Evolutionary conservation across 1,284 basidiomycete species (phyloP), one percentile per base, ranked within the genome.

Genomic region (Fomes fomentarius): DNA sequence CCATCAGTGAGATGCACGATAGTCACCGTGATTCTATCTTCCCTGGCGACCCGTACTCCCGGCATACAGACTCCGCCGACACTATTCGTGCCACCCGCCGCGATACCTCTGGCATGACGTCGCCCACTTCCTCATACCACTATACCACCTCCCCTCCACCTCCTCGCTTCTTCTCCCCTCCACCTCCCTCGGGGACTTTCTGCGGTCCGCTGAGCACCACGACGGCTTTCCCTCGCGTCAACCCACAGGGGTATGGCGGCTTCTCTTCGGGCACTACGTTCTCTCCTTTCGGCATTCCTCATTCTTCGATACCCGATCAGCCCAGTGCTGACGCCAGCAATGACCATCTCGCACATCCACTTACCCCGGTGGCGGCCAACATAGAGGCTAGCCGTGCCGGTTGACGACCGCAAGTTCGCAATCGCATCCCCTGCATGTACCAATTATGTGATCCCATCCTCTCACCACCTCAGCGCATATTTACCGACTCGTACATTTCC

Each of bases 301-400:
- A 80, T 74, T 72, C 78, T 65, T 75, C 74, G 71, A 87, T 86
- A 85, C 82, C 85, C 82, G 83, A 84, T 69, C 79, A 80, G 71
- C 78, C 73, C 76, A 81, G 65, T 71, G 71, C 69, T 65, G 69
- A 69, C 54, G 50, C 57, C 60, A 68, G 57, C 66, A 64, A 65
- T 48, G 65, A 67, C 53, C 64, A 61, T 58, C 76, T 79, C 70
- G 67, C 71, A 67, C 76, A 74, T 67, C 73, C 74, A 64, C 71
- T 81, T 69, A 76, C 81, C 63, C 74, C 76, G 66, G 72, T 75
- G 63, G 70, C 75, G 68, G 76, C 71, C 72, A 80, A 78, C 71
- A 66, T 84, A 84, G 83, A 84, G 74, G 79, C 78, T 72, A 66
- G 71, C 67, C 75, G 71, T 63, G 74, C 69, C 66, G 72, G 72